These are phyloP conservation scores for Verticillium nubilum DNA, from an alignment of 2,329 filamentous ascomycete species.

Conservation along the genomic window DNA sequence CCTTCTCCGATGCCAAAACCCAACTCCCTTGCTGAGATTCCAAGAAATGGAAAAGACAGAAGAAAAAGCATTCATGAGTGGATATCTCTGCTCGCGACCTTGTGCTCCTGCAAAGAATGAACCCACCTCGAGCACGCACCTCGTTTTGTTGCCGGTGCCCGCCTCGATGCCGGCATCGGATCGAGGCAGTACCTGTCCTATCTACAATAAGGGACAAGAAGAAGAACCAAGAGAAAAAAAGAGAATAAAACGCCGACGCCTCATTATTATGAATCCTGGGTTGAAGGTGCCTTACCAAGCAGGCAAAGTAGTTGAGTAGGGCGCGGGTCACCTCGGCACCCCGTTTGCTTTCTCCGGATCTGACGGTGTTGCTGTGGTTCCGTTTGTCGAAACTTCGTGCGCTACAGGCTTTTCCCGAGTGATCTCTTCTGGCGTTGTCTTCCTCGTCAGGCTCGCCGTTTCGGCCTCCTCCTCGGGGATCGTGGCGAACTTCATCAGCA, in stretches of 20 bases:
- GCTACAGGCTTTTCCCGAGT: not conserved
- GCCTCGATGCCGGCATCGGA: not conserved
- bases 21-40: not conserved
- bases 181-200: not conserved
- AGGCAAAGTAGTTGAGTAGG: not conserved
- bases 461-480: constrained; percentile 72
- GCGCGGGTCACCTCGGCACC: not conserved
- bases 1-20: not conserved
- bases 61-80: not conserved
- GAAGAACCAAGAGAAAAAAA: not conserved
- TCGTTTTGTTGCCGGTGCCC: not conserved
- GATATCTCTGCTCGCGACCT: not conserved
- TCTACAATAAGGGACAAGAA: not conserved
- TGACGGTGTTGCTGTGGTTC: not conserved
- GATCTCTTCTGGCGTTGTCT: constrained; percentile 19
- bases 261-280: not conserved
- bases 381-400: constrained; percentile 13
- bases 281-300: not conserved
- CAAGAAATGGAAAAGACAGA: not conserved
- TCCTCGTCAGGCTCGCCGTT: constrained; percentile 26
- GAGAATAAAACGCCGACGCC: not conserved
- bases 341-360: constrained; percentile 1
- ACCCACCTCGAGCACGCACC: not conserved
- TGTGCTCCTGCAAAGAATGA: not conserved
- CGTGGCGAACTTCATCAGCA: constrained; percentile 77